Conservation (phyloP, 1,284 basidiomycete genomes). For the Ustanciosporium gigantosporum region DNA sequence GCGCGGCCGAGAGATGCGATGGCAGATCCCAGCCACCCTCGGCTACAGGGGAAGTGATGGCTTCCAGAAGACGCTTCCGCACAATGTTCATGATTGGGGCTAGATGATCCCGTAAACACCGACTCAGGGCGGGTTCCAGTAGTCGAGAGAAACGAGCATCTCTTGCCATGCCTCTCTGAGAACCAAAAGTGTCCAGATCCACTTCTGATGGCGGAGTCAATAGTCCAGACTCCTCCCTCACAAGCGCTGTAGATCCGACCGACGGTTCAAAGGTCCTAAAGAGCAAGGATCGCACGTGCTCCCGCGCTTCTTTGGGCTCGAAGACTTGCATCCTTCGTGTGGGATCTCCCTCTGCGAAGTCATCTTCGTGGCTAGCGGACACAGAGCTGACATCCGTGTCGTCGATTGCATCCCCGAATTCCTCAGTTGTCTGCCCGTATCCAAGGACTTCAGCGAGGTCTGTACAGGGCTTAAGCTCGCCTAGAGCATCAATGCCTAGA, state of each 20-base stretch:
- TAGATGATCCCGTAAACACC: slow-evolving; percentile 22
- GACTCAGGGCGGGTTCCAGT: slow-evolving; percentile 23
- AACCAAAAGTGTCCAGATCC: not conserved
- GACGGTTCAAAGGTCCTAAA: not conserved
- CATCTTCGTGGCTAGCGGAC: not conserved
- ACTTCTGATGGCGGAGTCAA: not conserved
- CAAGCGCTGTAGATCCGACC: not conserved
- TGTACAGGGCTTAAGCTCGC: slow-evolving; percentile 15
- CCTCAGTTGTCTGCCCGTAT: too few species aligned
- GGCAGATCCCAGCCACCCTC: slow-evolving; percentile 30
- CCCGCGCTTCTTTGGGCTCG: not conserved
- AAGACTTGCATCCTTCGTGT: not conserved
- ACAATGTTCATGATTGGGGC: slow-evolving; percentile 26
- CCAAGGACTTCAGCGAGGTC: slow-evolving; percentile 15
- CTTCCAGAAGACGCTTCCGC: slow-evolving; percentile 27
- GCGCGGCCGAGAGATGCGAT: slow-evolving; percentile 18
- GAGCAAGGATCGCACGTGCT: not conserved
- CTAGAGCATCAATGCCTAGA: slow-evolving; percentile 32
- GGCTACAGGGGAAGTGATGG: slow-evolving; percentile 8
- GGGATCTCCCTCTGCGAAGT: not conserved
- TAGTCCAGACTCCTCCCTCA: not conserved
- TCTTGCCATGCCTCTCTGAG: not conserved
- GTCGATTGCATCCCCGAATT: too few species aligned
- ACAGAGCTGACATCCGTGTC: not conserved
- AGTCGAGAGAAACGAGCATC: not conserved